These are phyloP conservation scores for Phytophthora pseudosyringae DNA, from an alignment of 352 stramenopile species.

Conservation along the genomic window DNA sequence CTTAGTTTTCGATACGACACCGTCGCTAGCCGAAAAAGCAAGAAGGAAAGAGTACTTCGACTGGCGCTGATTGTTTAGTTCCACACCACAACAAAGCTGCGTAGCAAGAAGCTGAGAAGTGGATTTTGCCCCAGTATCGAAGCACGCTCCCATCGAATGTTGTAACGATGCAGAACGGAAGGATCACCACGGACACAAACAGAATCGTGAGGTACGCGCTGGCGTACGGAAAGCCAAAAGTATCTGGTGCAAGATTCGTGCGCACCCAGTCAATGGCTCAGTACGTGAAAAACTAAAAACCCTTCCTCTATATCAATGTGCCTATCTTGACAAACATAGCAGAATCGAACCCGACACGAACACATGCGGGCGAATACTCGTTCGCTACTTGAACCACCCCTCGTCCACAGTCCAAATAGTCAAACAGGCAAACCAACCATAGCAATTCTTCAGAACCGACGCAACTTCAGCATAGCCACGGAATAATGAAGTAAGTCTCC, in stretches of 20 bases:
- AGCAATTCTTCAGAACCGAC: conserved; percentile 30
- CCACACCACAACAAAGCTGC: conserved; percentile 42
- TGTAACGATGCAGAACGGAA: conserved; percentile 28
- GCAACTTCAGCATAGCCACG: conserved; percentile 27
- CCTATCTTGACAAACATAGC: conserved; percentile 41
- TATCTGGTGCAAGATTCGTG: conserved; percentile 18
- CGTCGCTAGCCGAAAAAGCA: conserved; percentile 34
- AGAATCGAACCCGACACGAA: conserved; percentile 45
- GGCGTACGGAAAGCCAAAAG: conserved; percentile 33
- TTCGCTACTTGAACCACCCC: conserved; percentile 24
- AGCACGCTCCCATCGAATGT: conserved; percentile 48
- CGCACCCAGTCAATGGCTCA: conserved; percentile 40
- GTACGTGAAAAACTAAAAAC: conserved; percentile 22
- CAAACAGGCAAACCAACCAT: conserved; percentile 14
- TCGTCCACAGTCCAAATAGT: conserved; percentile 29
- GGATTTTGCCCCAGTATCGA: conserved; percentile 49
- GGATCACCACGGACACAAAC: conserved; percentile 46
- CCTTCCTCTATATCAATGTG: conserved; percentile 7
- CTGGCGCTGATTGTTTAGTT: conserved; percentile 27
- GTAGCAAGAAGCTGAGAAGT: conserved; percentile 49
- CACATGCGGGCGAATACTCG: conserved; percentile 31
- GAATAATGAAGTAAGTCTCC: conserved; percentile 56
- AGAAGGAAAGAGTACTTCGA: conserved; percentile 38
- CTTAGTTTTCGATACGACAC: conserved; percentile 26
- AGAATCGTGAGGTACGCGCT: conserved; percentile 32